Evolutionary conservation across 2,329 filamentous ascomycete species (phyloP).

Genomic region (Coniella lustricola): DNA sequence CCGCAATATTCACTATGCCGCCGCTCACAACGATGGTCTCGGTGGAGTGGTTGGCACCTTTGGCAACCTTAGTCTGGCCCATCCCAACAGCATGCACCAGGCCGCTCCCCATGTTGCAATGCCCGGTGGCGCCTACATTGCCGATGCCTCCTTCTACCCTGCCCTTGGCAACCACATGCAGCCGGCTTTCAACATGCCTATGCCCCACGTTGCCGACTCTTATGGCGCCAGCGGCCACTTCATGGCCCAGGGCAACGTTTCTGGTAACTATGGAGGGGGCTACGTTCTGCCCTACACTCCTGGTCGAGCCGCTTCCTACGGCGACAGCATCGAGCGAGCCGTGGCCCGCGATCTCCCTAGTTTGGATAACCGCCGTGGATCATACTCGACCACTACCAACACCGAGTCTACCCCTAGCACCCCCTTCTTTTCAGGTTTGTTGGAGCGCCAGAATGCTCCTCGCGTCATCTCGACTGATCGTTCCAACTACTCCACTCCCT

Average conservation of each 20-base stretch:
- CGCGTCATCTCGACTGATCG: conserved; percentile 52
- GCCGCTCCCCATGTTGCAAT: conserved; percentile 18
- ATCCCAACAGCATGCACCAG: conserved; percentile 18
- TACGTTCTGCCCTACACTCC: conserved; percentile 45
- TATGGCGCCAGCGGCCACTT: conserved; percentile 22
- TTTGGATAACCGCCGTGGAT: conserved; percentile 59
- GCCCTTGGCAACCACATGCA: conserved; percentile 16
- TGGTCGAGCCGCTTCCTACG: conserved; percentile 37
- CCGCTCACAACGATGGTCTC: conserved; percentile 18
- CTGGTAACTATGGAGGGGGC: conserved; percentile 21
- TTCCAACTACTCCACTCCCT: conserved; percentile 59
- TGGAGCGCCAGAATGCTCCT: conserved; percentile 52
- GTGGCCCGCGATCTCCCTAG: conserved; percentile 49
- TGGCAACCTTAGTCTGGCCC: conserved; percentile 15
- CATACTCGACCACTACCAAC: conserved; percentile 49
- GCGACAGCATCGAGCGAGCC: conserved; percentile 39
- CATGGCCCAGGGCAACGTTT: conserved; percentile 20
- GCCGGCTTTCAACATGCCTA: conserved; percentile 11
- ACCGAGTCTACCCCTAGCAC: conserved; percentile 61
- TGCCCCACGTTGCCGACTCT: conserved; percentile 20
- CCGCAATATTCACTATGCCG: conserved; percentile 20
- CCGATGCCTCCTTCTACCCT: conserved; percentile 19
- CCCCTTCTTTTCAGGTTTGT: conserved; percentile 53
- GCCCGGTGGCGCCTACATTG: conserved; percentile 19
- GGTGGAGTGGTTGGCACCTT: conserved; percentile 18